Evolutionary conservation across 2,329 filamentous ascomycete species (phyloP), one percentile per base, ranked within the genome.

Genomic region (Pyrenophora teres): DNA sequence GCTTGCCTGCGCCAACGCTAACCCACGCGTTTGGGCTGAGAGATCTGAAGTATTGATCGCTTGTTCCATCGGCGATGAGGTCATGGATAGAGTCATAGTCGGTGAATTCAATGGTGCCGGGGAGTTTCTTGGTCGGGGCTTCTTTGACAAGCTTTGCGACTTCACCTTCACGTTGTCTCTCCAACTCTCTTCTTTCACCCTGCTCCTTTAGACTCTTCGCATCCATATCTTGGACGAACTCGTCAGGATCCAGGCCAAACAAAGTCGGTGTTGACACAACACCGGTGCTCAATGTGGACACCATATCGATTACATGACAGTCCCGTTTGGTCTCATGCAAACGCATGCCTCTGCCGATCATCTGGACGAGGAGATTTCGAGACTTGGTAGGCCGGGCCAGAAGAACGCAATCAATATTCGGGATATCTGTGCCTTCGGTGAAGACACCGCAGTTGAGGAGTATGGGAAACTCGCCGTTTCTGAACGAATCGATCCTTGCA

Each of bases 291-390:
- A 97, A 78, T 32, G 87, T 91, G 0, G 92, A 88, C 0, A 97
- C 94, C 85, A 99, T 92, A 73, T 99, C 94, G 65, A 99, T 95
- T 53, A 99, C 81, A 71, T 97, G 94, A 63, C 94, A 99, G 67
- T 97, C 85, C 33, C 86, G 77, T 74, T 99, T 99, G 10, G 83
- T 88, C 0, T 86, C 80, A 69, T 90, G 83, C 33, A 97, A 77
- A 36, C 94, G 85, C 85, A 99, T 89, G 4, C 94, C 94, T 64
- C 94, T 84, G 0, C 94, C 94, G 56, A 99, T 96, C 94, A 99
- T 99, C 74, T 99, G 94, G 0, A 97, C 86, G 1, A 99, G 83
- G 2, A 99, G 78, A 63, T 97, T 97, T n/a, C 89, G 86, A 13
- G 94, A 97, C 62, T 87, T 87, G 1, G 94, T 99, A 0, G 94